A percentile compares a stretch with the other conserved stretches of the same genome.
phyloP scores from a whole-genome alignment of 2,329 filamentous ascomycete species.

The Grosmannia serpens region DNA sequence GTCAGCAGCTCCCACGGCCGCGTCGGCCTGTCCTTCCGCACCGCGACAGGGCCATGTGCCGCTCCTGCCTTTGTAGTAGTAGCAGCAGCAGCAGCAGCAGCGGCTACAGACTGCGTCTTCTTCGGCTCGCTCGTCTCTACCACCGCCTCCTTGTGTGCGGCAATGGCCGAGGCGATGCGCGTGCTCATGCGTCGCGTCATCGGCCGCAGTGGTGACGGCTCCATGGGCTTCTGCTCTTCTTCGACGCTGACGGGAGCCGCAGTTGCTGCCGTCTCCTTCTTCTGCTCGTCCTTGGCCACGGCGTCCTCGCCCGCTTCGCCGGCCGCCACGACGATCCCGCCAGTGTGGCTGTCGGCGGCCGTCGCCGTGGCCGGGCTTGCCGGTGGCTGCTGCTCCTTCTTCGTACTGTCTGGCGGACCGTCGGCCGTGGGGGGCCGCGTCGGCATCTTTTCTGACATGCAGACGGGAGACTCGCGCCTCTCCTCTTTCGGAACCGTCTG shows the following conservation, averaged over 20 bases:
- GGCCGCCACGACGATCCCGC: not conserved
- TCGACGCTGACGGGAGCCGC: not conserved
- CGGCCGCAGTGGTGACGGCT: not conserved
- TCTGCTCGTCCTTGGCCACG: not conserved
- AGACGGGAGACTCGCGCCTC: not conserved
- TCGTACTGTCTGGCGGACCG: not conserved
- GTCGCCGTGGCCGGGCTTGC: not conserved
- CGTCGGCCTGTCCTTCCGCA: not conserved
- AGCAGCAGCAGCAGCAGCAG: not conserved
- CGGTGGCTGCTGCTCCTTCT: not conserved
- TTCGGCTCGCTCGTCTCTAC: conserved; percentile 2
- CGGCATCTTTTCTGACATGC: not conserved
- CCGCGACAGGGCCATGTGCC: not conserved
- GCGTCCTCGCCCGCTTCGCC: too few species aligned
- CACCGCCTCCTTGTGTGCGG: conserved; percentile 5
- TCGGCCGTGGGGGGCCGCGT: not conserved
- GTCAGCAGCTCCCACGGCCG: conserved; percentile 11
- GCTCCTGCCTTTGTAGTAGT: not conserved
- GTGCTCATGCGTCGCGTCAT: conserved; percentile 11
- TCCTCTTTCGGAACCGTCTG: not conserved
- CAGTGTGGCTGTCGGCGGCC: not conserved
- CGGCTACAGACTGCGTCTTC: not conserved
- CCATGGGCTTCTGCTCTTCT: not conserved
- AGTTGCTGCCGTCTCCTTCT: not conserved
- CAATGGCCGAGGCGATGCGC: conserved; percentile 8